Conservation (phyloP, 78 protist genomes). For the Emiliania huxleyi region DNA sequence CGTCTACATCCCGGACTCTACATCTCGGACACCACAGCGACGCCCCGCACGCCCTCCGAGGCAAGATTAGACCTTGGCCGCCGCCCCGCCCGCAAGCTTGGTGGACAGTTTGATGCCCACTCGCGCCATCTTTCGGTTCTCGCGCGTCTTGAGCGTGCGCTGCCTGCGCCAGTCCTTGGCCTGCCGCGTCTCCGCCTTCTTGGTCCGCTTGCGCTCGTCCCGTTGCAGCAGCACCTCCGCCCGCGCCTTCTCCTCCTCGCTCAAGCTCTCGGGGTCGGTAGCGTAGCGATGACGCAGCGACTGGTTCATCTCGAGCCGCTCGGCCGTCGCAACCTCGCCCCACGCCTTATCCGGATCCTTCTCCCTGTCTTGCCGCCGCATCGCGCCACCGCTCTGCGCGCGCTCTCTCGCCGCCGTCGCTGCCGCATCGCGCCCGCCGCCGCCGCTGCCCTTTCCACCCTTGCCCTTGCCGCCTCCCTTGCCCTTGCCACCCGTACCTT, state of each 20-base stretch:
- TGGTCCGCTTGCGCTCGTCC: not conserved
- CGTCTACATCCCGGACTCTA: too few species aligned
- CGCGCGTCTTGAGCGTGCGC: not conserved
- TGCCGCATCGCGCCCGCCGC: not conserved
- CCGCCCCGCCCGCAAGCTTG: too few species aligned
- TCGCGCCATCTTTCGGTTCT: not conserved
- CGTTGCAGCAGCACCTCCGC: not conserved
- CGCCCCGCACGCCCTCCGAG: too few species aligned
- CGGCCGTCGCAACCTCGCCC: not conserved
- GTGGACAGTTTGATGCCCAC: too few species aligned
- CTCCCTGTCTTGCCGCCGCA: too few species aligned
- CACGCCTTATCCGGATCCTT: not conserved
- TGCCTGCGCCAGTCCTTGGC: not conserved
- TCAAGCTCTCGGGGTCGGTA: not conserved
- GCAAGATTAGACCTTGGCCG: too few species aligned
- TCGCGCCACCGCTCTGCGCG: too few species aligned
- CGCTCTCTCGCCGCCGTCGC: too few species aligned
- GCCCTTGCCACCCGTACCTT: not conserved
- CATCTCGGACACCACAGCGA: too few species aligned
- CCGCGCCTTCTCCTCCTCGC: not conserved
- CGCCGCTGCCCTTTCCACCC: not conserved
- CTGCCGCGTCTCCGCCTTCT: not conserved
- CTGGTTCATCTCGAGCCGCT: not conserved
- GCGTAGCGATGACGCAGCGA: not conserved
- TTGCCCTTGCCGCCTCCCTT: not conserved